Evolutionary conservation across 495 filamentous ascomycete species (phyloP).

Genomic region (Pyrenula massariospora): DNA sequence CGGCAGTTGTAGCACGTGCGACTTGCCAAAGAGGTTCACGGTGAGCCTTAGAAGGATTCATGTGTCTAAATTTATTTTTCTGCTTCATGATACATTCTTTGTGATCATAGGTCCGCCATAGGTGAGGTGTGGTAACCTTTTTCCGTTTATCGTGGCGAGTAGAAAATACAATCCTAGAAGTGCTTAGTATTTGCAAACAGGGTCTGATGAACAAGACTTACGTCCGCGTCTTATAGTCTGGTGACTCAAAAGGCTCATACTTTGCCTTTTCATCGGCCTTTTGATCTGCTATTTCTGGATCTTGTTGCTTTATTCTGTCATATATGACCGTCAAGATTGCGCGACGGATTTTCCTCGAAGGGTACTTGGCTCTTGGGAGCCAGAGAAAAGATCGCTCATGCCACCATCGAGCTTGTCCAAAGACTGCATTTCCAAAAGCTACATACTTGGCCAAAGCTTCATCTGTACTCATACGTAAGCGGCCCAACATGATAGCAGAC

Average conservation of each 20-base stretch:
- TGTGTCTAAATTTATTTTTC: background rate
- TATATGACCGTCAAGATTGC: conserved; percentile 8
- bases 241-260: background rate
- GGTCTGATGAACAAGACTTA: background rate
- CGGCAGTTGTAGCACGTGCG: conserved; percentile 20
- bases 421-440: conserved; percentile 16
- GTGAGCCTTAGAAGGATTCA: conserved; percentile 4
- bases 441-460: conserved; percentile 18
- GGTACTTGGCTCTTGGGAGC: conserved; percentile 7
- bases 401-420: conserved; percentile 14
- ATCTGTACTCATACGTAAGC: conserved; percentile 20
- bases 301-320: conserved; percentile 4
- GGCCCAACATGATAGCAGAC: conserved; percentile 22
- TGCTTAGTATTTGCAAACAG: background rate
- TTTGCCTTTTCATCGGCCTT: background rate
- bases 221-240: background rate
- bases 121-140: background rate
- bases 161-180: conserved; percentile 3
- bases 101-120: conserved; percentile 5
- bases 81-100: background rate
- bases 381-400: conserved; percentile 5
- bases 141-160: background rate
- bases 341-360: conserved; percentile 8
- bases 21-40: conserved; percentile 17
- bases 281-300: background rate